A percentile compares a stretch with the other conserved stretches of the same genome.
phyloP scores from a whole-genome alignment of 345 rosid species.

The Bruguiera sexangula region DNA sequence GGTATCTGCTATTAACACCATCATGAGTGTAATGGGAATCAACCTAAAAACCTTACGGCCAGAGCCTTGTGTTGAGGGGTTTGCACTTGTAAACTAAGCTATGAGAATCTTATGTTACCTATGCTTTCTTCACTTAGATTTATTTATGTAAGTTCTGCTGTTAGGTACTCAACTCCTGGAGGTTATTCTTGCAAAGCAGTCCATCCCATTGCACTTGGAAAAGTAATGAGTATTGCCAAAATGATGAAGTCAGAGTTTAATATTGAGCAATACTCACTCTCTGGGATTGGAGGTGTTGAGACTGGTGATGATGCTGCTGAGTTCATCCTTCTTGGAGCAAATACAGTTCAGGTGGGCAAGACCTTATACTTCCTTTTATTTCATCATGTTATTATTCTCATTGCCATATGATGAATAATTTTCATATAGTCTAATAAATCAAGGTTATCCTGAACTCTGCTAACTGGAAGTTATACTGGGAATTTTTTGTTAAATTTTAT shows the following conservation, averaged over 20 bases:
- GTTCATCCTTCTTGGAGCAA: conserved; percentile 89
- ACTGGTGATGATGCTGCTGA: conserved; percentile 92
- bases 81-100: conserved; percentile 28
- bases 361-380: background rate
- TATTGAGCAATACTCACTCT: conserved; percentile 57
- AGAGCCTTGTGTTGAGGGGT: conserved; percentile 99
- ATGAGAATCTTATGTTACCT: conserved; percentile 6
- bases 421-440: too few relatives aligned
- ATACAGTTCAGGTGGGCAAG: conserved; percentile 79
- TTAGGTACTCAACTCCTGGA: conserved; percentile 94
- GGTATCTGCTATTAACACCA: conserved; percentile 82
- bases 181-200: conserved; percentile 95
- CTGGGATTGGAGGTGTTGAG: conserved; percentile 96
- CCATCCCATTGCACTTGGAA: conserved; percentile 88
- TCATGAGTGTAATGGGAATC: conserved; percentile 98
- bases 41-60: conserved; percentile 76
- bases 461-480: too few relatives aligned
- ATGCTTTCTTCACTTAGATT: background rate
- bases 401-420: background rate
- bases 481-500: too few relatives aligned
- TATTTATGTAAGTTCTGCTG: conserved; percentile 19
- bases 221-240: conserved; percentile 87
- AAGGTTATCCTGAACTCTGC: too few relatives aligned
- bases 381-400: background rate
- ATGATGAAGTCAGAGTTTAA: conserved; percentile 79